phyloP scores from a whole-genome alignment of 2,329 filamentous ascomycete genomes.

The Venturiaceae sp. region DNA sequence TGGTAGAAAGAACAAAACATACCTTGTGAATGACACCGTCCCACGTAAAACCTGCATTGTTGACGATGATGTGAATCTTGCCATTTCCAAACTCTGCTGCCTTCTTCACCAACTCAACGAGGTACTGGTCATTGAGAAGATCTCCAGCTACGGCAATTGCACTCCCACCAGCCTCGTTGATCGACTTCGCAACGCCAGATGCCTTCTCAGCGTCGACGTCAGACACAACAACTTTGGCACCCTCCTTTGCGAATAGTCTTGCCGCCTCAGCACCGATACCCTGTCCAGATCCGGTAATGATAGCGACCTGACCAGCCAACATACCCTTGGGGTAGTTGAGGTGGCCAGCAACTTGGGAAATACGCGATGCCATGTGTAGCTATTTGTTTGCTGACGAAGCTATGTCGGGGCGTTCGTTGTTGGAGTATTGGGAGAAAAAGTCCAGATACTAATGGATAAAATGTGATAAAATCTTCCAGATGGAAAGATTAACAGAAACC shows the following conservation, averaged over 20 bases:
- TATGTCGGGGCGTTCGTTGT: background rate
- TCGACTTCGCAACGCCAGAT: constrained; percentile 54
- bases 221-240: constrained; percentile 72
- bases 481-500: background rate
- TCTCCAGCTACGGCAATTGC: constrained; percentile 71
- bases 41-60: constrained; percentile 90
- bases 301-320: constrained; percentile 70
- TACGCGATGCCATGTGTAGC: constrained; percentile 4
- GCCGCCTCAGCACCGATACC: constrained; percentile 83
- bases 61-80: constrained; percentile 86
- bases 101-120: constrained; percentile 61
- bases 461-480: background rate
- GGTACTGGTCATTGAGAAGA: constrained; percentile 61
- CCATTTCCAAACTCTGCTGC: constrained; percentile 72
- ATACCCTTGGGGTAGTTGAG: constrained; percentile 74
- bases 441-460: background rate
- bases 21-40: constrained; percentile 84
- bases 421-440: background rate
- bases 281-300: constrained; percentile 79
- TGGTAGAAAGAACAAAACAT: constrained; percentile 1
- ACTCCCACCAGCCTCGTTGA: constrained; percentile 56
- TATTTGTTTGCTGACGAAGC: background rate
- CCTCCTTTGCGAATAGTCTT: constrained; percentile 75
- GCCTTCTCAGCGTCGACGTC: constrained; percentile 79
- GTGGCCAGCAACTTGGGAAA: constrained; percentile 6